Conservation (phyloP, 352 stramenopile species). For the Pythium sukuiense region DNA sequence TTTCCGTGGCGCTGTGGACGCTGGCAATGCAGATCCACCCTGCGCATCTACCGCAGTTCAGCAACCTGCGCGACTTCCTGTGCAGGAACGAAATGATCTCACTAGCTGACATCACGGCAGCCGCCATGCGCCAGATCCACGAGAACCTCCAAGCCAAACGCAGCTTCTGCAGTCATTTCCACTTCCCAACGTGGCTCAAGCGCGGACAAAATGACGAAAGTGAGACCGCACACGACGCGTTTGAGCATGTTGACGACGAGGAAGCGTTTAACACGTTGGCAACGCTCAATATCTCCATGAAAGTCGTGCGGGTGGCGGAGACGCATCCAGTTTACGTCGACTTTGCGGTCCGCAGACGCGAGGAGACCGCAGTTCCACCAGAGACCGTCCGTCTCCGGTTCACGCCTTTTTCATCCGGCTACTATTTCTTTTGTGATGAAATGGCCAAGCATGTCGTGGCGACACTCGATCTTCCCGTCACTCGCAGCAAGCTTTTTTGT, state of each 20-base stretch:
- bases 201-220: too few relatives aligned
- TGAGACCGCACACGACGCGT: not conserved
- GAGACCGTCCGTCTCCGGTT: not conserved
- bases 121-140: constrained; percentile 52
- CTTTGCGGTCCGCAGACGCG: not conserved
- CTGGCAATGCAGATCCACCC: constrained; percentile 46
- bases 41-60: constrained; percentile 38
- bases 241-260: not conserved
- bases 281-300: not conserved
- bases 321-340: not conserved
- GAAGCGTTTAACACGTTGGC: not conserved
- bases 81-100: constrained; percentile 44
- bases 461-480: not conserved
- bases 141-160: constrained; percentile 31
- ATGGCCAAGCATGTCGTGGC: not conserved
- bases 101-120: constrained; percentile 44
- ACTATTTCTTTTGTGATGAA: constrained; percentile 3
- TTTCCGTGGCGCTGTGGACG: constrained; percentile 59
- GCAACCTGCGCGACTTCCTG: constrained; percentile 35
- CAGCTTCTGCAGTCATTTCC: constrained; percentile 45
- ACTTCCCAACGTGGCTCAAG: constrained; percentile 40
- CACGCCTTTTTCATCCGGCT: not conserved
- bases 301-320: not conserved
- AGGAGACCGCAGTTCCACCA: not conserved
- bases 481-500: constrained; percentile 2